These are phyloP conservation scores for Cladosporium sp. DNA, from an alignment of 2,329 filamentous ascomycete genomes.

Conservation along the genomic window DNA sequence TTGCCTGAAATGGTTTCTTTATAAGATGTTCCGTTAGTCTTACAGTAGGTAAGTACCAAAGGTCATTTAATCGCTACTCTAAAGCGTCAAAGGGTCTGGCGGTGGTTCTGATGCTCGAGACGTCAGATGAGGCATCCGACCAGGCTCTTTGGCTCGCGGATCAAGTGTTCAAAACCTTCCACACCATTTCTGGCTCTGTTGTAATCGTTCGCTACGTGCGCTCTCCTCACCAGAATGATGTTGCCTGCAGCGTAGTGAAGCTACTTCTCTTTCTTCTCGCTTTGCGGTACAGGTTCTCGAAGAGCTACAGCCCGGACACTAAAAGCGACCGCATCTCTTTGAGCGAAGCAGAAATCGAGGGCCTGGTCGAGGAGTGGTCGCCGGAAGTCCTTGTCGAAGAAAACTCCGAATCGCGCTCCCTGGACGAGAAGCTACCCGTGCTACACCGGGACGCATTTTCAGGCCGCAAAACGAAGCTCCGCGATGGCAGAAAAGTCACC, in stretches of 20 bases:
- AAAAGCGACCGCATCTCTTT: slow-evolving; percentile 77
- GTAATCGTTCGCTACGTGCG: no score
- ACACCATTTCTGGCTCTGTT: no score
- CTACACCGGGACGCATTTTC: slow-evolving; percentile 70
- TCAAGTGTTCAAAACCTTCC: no score
- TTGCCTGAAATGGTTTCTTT: no score
- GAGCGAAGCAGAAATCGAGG: slow-evolving; percentile 93
- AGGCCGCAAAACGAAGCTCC: slow-evolving; percentile 79
- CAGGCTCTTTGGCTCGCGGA: no score
- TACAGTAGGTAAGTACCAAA: no score
- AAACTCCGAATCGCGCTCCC: slow-evolving; percentile 63
- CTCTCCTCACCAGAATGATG: slow-evolving; percentile 77
- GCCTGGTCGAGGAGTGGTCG: slow-evolving; percentile 91
- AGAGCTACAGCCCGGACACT: slow-evolving; percentile 62
- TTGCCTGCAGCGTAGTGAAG: slow-evolving; percentile 86
- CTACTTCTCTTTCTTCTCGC: slow-evolving; percentile 92
- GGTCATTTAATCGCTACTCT: no score
- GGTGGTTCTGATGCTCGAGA: no score
- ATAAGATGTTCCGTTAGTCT: no score
- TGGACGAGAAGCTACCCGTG: slow-evolving; percentile 77
- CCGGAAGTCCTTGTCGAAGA: slow-evolving; percentile 77
- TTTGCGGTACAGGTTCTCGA: slow-evolving; percentile 83
- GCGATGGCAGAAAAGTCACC: slow-evolving; percentile 69
- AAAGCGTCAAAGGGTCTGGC: no score
- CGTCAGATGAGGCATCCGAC: no score